A percentile compares a stretch with the other conserved stretches of the same genome.
Conservation (phyloP, 148 eudicot species). For the Arbutus unedo region DNA sequence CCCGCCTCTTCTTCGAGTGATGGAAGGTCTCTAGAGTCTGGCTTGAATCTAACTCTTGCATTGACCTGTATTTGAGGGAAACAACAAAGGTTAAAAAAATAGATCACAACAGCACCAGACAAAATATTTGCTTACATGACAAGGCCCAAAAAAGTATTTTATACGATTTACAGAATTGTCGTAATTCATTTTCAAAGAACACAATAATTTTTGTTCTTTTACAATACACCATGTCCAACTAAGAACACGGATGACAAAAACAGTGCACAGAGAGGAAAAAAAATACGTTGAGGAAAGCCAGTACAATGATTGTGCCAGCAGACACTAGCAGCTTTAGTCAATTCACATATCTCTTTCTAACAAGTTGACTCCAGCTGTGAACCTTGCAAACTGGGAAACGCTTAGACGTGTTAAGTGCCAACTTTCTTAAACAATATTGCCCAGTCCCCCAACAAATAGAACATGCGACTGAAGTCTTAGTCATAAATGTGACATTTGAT, state of each 20-base stretch:
- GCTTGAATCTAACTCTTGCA: slow-evolving; percentile 48
- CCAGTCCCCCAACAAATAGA: background rate
- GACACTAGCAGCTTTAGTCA: background rate
- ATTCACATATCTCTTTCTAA: slow-evolving; percentile 2
- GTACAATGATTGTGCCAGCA: background rate
- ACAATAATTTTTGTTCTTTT: background rate
- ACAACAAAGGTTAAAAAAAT: background rate
- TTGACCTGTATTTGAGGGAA: slow-evolving; percentile 37
- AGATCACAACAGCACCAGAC: background rate
- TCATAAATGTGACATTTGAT: background rate
- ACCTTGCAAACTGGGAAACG: background rate
- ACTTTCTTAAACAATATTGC: background rate
- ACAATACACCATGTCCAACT: background rate
- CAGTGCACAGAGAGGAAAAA: background rate
- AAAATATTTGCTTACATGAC: background rate
- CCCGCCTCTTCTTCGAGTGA: slow-evolving; percentile 68
- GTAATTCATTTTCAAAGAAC: background rate
- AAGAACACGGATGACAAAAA: background rate
- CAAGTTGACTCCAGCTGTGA: background rate
- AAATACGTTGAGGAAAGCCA: background rate
- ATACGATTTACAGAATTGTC: background rate
- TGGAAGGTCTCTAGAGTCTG: slow-evolving; percentile 63
- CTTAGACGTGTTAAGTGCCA: background rate
- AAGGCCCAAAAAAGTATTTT: background rate
- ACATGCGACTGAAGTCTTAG: background rate